Percentiles rank a stretch among this genome's conserved stretches.
Evolutionary conservation across 805 yeast genomes (phyloP).

Genomic region (Wickerhamomyces alni): DNA sequence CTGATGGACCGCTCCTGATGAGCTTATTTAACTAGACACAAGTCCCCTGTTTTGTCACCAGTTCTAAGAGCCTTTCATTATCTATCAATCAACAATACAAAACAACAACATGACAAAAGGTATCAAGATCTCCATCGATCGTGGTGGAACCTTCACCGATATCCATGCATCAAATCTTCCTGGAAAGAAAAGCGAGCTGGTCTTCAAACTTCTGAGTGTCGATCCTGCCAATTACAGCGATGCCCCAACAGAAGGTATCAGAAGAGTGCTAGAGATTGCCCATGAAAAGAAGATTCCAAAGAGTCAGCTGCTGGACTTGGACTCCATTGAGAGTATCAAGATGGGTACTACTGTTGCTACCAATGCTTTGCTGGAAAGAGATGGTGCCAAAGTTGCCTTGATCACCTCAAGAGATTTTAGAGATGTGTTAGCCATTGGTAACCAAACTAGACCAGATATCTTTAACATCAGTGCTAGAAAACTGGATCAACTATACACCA

Average conservation of each 20-base stretch:
- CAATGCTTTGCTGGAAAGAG: slow-evolving; percentile 86
- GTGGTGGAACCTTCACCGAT: slow-evolving; percentile 92
- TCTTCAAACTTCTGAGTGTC: slow-evolving; percentile 77
- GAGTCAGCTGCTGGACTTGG: slow-evolving; percentile 52
- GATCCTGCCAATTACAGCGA: slow-evolving; percentile 85
- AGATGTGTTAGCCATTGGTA: slow-evolving; percentile 79
- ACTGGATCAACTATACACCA: slow-evolving; percentile 64
- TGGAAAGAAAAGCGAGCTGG: slow-evolving; percentile 56
- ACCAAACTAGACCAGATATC: slow-evolving; percentile 86
- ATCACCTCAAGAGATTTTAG: slow-evolving; percentile 84
- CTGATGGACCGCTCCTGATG: too few species aligned
- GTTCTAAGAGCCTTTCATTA: too few species aligned
- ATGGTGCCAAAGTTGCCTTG: slow-evolving; percentile 84
- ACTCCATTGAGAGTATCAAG: slow-evolving; percentile 59
- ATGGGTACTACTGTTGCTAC: slow-evolving; percentile 98
- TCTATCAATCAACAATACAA: too few species aligned
- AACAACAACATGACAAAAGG: too few species aligned
- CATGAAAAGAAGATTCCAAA: slow-evolving; percentile 52
- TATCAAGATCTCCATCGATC: slow-evolving; percentile 41
- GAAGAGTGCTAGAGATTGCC: slow-evolving; percentile 64
- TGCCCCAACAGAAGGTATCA: slow-evolving; percentile 90
- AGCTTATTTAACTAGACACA: too few species aligned
- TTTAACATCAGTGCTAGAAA: slow-evolving; percentile 75
- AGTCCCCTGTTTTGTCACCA: too few species aligned
- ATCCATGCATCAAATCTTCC: slow-evolving; percentile 38